Conservation (phyloP, 1,284 basidiomycete species). For the Xanthoconium separans region DNA sequence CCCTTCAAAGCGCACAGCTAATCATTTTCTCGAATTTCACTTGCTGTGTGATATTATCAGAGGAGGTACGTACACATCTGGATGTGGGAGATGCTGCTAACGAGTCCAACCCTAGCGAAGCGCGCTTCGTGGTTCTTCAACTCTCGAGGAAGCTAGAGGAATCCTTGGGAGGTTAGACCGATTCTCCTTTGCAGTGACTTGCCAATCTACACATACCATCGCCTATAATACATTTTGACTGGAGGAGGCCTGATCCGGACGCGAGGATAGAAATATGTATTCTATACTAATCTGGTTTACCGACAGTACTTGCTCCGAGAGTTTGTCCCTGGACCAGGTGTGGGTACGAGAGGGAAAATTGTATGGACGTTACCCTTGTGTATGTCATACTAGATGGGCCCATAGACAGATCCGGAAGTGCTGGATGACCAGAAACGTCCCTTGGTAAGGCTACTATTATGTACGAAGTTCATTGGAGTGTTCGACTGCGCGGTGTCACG, state of each 20-base stretch:
- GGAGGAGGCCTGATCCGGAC: slow-evolving; percentile 5
- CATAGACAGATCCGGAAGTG: slow-evolving; percentile 18
- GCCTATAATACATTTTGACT: slow-evolving; percentile 30
- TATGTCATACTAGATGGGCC: slow-evolving; percentile 19
- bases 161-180: slow-evolving; percentile 13
- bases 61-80: slow-evolving; percentile 39
- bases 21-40: slow-evolving; percentile 13
- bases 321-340: slow-evolving; percentile 27
- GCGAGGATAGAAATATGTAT: slow-evolving; percentile 17
- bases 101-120: slow-evolving; percentile 54
- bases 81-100: slow-evolving; percentile 16
- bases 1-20: slow-evolving; percentile 25
- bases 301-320: slow-evolving; percentile 6
- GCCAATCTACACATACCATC: slow-evolving; percentile 36
- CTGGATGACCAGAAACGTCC: slow-evolving; percentile 11
- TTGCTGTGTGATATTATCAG: slow-evolving; percentile 27
- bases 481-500: background rate
- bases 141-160: slow-evolving; percentile 51
- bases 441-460: slow-evolving; percentile 14
- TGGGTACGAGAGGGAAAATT: slow-evolving; percentile 26
- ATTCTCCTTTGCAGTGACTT: slow-evolving; percentile 31
- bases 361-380: slow-evolving; percentile 21
- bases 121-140: slow-evolving; percentile 89
- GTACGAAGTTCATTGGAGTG: slow-evolving; percentile 14
- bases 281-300: slow-evolving; percentile 32